These are phyloP conservation scores for Cyphellophora attinorum DNA, from an alignment of 2,329 filamentous ascomycete species.

Conservation along the genomic window DNA sequence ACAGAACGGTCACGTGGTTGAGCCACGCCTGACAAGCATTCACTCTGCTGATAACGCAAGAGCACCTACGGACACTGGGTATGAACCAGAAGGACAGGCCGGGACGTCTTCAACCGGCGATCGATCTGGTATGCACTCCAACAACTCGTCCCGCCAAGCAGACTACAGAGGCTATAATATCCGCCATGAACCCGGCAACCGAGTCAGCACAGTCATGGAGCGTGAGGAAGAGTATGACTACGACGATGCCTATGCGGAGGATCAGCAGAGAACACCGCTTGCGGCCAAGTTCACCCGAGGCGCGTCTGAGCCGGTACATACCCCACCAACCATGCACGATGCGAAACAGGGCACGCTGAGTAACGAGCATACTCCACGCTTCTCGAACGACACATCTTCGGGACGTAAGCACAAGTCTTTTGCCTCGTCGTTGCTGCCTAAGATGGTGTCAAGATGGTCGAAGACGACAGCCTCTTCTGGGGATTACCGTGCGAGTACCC, in stretches of 20 bases:
- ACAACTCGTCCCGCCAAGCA: slow-evolving; percentile 27
- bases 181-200: slow-evolving; percentile 57
- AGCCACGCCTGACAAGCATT: slow-evolving; percentile 37
- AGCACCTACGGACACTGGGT: slow-evolving; percentile 61
- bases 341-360: slow-evolving; percentile 43
- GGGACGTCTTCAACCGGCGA: slow-evolving; percentile 61
- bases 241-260: slow-evolving; percentile 9
- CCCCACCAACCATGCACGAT: slow-evolving; percentile 30
- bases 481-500: slow-evolving; percentile 58
- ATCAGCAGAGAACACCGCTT: slow-evolving; percentile 6
- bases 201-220: slow-evolving; percentile 84
- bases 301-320: slow-evolving; percentile 34
- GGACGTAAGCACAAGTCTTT: slow-evolving; percentile 82
- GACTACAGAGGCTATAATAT: slow-evolving; percentile 36
- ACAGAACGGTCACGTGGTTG: slow-evolving; percentile 14
- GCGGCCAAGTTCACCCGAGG: slow-evolving; percentile 26
- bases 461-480: slow-evolving; percentile 88
- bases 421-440: slow-evolving; percentile 73
- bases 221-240: slow-evolving; percentile 57
- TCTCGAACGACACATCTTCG: slow-evolving; percentile 43
- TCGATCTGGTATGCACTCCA: slow-evolving; percentile 66
- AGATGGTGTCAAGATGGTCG: slow-evolving; percentile 79
- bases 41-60: slow-evolving; percentile 63
- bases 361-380: slow-evolving; percentile 67
- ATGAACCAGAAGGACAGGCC: slow-evolving; percentile 73